phyloP scores from a whole-genome alignment of 2,329 filamentous ascomycete genomes.

The Trichoderma atroviride region DNA sequence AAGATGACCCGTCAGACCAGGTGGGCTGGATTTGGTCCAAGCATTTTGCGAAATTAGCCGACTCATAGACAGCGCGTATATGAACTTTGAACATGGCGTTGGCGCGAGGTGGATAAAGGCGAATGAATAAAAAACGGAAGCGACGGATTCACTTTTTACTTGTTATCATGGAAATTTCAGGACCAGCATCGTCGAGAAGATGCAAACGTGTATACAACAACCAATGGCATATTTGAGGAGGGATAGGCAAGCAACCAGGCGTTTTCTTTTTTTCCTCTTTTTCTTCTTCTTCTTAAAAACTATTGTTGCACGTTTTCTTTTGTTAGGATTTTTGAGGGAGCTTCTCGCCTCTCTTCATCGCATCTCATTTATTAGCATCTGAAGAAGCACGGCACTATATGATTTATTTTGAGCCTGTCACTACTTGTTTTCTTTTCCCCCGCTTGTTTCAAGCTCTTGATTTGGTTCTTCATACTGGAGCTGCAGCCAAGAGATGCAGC shows the following conservation, averaged over 20 bases:
- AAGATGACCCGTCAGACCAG: conserved; percentile 78
- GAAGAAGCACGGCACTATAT: conserved; percentile 2
- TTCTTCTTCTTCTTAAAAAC: conserved; percentile 23
- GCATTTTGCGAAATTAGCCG: conserved; percentile 77
- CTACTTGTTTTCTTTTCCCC: background rate
- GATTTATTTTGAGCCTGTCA: background rate
- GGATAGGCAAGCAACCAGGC: conserved; percentile 22
- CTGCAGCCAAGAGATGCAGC: background rate
- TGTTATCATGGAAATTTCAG: conserved; percentile 14
- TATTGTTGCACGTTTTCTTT: conserved; percentile 21
- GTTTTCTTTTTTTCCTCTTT: conserved; percentile 26
- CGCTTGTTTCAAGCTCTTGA: background rate
- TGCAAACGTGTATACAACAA: conserved; percentile 26
- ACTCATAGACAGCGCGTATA: conserved; percentile 42
- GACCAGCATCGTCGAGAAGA: conserved; percentile 20
- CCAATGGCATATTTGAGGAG: conserved; percentile 22
- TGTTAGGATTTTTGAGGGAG: conserved; percentile 22
- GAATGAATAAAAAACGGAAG: conserved; percentile 22
- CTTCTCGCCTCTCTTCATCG: background rate
- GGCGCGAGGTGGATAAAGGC: conserved; percentile 30
- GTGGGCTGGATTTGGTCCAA: conserved; percentile 99
- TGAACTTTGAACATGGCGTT: conserved; percentile 27
- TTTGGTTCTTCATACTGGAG: background rate
- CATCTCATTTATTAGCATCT: background rate
- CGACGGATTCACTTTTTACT: conserved; percentile 21